Conservation (phyloP, 176 grass and related monocot species). For the Triticum dicoccoides region DNA sequence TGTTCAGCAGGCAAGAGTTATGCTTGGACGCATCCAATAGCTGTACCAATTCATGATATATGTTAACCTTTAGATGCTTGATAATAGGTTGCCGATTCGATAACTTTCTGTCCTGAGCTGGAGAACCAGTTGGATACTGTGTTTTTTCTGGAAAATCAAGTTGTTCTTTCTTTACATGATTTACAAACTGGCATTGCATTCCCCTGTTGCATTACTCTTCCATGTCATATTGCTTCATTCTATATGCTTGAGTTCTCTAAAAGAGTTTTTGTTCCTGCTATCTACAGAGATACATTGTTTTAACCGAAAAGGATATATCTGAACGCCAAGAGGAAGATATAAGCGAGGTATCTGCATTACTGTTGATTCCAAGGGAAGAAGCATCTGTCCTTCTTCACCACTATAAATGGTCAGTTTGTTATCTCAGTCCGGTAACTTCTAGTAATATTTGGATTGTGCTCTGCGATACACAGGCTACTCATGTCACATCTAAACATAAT, state of each 20-base stretch:
- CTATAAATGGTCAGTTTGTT: slow-evolving; percentile 70
- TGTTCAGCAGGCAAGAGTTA: neutral
- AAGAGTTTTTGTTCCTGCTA: slow-evolving; percentile 14
- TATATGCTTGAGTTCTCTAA: slow-evolving; percentile 12
- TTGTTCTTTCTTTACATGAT: neutral
- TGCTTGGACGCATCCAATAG: neutral
- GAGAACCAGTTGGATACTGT: neutral
- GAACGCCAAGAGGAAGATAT: slow-evolving; percentile 71
- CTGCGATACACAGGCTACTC: neutral
- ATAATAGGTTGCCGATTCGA: neutral
- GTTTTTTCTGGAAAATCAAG: neutral
- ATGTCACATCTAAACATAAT: neutral
- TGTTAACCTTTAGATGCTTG: slow-evolving; percentile 3
- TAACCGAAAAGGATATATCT: slow-evolving; percentile 56
- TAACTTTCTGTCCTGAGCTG: neutral
- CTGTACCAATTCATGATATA: neutral
- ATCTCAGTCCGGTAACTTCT: neutral
- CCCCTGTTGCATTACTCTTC: neutral
- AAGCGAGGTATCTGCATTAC: slow-evolving; percentile 45
- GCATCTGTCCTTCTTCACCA: slow-evolving; percentile 74
- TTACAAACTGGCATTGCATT: neutral
- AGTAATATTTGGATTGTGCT: neutral
- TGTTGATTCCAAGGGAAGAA: slow-evolving; percentile 56
- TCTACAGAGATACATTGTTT: slow-evolving; percentile 64
- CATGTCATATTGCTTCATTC: neutral